Evolutionary conservation across 2,329 filamentous ascomycete genomes (phyloP).

Genomic region (Aspergillus costaricaensis): DNA sequence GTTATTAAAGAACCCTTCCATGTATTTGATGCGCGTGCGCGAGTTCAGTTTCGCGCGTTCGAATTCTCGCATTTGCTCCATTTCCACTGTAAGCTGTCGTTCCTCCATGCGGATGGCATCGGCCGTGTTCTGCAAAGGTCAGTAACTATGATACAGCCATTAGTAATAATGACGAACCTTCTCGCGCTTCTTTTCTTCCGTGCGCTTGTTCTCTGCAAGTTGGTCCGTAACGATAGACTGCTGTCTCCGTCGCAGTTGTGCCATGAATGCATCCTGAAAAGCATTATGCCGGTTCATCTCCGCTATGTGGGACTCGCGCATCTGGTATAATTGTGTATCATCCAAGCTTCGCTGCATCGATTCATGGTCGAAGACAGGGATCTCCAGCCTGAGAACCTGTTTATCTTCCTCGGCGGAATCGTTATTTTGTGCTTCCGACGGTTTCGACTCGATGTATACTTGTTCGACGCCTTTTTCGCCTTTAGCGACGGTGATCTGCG

Average conservation of each 20-base stretch:
- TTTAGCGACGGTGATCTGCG: slow-evolving; percentile 31
- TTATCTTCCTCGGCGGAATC: slow-evolving; percentile 19
- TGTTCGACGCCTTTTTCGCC: slow-evolving; percentile 36
- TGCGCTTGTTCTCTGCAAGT: slow-evolving; percentile 31
- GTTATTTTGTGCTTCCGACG: slow-evolving; percentile 2
- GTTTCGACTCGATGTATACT: slow-evolving; percentile 32
- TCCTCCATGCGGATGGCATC: slow-evolving; percentile 44
- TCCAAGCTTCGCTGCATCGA: slow-evolving; percentile 38
- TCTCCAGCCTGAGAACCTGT: slow-evolving; percentile 30
- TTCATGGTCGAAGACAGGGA: slow-evolving; percentile 39
- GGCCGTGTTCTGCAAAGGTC: slow-evolving; percentile 36
- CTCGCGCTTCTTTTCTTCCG: slow-evolving; percentile 40
- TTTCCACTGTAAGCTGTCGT: slow-evolving; percentile 46
- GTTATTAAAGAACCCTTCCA: slow-evolving; percentile 50
- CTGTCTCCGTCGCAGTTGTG: slow-evolving; percentile 33
- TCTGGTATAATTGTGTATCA: slow-evolving; percentile 32
- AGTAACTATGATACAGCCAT: not conserved
- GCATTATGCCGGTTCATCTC: slow-evolving; percentile 36
- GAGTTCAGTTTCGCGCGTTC: slow-evolving; percentile 46
- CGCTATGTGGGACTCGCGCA: slow-evolving; percentile 34
- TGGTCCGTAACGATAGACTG: slow-evolving; percentile 32
- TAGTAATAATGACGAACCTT: slow-evolving; percentile 32
- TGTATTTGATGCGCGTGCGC: slow-evolving; percentile 48
- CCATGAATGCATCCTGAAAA: slow-evolving; percentile 37
- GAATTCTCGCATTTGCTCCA: slow-evolving; percentile 48